Evolutionary conservation across 257 asterid genomes (phyloP), one percentile per base, ranked within the genome.

Genomic region (Gentiana macrophylla): DNA sequence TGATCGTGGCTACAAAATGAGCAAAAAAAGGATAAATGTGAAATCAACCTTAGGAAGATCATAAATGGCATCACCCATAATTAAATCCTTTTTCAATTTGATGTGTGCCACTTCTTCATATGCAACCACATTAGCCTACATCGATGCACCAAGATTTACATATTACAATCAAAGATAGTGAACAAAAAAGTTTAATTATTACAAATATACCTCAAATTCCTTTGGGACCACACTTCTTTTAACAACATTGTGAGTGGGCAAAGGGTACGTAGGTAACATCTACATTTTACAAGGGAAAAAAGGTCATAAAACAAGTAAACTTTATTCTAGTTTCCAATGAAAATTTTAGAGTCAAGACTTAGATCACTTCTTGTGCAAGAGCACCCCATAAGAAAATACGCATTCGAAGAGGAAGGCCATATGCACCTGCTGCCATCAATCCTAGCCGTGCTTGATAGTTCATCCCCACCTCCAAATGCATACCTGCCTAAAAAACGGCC

Each of bases 351-450:
- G 37, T 12, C 32, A 15, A 1, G 32, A 48, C 37, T 5, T 3
- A 2, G 1, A 45, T 61, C 56, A 89, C 97, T 92, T 90, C 89
- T 0, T 77, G 55, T 2, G 79, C 60, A 56, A 79, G 89, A 1
- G 98, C 95, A 55, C 89, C 98, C 94, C 94, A 90, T 69, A 84
- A 36, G 24, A 90, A 86, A 60, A 79, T 70, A 0, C 98, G 83
- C 91, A 84, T 79, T 0, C 96, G 81, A 24, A 77, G 98, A 8
- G 98, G 96, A 3, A 90, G 66, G 0, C 98, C 98, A 66, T 82
- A 90, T 12, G 85, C 74, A 43, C 98, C 98, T 9, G 98, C 96
- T 0, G 89, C 86, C 96, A 90, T 78, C 73, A 90, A 50, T 6
- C 98, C 98, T 62, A 84, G 52, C 48, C 96, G 64, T 1, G 95